Evolutionary conservation across 306 rosid genomes (phyloP), one percentile per base, ranked within the genome.

Genomic region (Malus asiatica): DNA sequence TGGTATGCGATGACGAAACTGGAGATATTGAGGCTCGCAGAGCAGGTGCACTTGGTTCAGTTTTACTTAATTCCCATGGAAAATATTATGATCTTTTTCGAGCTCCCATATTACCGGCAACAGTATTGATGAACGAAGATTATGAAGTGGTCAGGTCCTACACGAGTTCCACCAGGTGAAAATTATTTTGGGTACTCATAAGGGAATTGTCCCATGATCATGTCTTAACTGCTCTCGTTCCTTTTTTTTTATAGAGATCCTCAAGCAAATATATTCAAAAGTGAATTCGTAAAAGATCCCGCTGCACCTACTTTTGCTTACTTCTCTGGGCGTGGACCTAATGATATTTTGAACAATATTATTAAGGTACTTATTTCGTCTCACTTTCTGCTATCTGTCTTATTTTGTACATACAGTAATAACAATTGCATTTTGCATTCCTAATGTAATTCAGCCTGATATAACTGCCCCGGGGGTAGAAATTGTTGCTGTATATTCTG

Each of bases 401-500:
- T 11, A 10, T 52, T 6, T 52, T 6, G 19, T 22, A 11, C 8
- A 25, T 61, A n/a, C 11, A 9, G 13, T 11, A 25, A 11, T n/a
- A 59, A 61, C 66, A 5, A 4, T 25, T 27, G 4, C 62, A 23
- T 6, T 11, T 10, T 61, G 42, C 10, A 8, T 38, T 38, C 10
- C 4, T 46, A 25, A 61, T 61, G 66, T 61, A 4, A 14, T 27
- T 61, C 66, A 61, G 70, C 88, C 86, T 14, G 86, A 85, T 48
- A 69, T 76, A 68, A 62, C 62, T 66, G 86, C 88, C 12, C 86
- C 82, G 2, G 82, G 88, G 35, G 68, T 82, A 0, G 22, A 79
- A 2, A 82, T 85, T 29, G 58, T 82, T 53, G 84, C 88, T 42
- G 68, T 86, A 19, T 82, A n/a, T 57, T 79, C 86, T 2, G 83